Evolutionary conservation across 192 early-diverging fungal genomes (phyloP).

Genomic region (Linnemannia exigua): DNA sequence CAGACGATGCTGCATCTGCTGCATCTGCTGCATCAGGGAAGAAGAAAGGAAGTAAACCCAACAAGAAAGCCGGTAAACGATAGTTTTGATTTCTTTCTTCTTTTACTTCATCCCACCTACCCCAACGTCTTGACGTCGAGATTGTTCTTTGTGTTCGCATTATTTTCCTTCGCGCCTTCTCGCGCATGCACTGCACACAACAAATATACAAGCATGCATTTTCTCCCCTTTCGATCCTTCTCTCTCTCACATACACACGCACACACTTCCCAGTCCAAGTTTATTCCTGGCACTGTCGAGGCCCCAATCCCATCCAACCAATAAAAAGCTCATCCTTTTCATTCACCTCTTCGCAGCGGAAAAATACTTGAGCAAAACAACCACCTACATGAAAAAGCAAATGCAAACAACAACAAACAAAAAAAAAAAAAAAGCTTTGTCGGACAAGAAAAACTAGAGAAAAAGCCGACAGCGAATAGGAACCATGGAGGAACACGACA

Average conservation of each 20-base stretch:
- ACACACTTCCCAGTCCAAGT: neutral
- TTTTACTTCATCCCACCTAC: neutral
- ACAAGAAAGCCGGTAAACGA: slow-evolving; percentile 20
- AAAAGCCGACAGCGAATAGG: neutral
- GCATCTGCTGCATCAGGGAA: slow-evolving; percentile 11
- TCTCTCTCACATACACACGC: no score
- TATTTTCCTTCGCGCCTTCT: no score
- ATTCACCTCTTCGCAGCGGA: neutral
- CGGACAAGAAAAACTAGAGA: neutral
- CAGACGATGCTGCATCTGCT: neutral
- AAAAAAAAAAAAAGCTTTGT: neutral
- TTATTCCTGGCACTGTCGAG: neutral
- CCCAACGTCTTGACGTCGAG: neutral
- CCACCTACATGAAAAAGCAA: neutral
- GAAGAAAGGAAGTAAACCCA: slow-evolving; percentile 21
- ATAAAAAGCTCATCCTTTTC: neutral
- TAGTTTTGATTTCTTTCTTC: neutral
- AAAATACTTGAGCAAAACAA: neutral
- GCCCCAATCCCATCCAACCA: neutral
- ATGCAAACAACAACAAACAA: neutral
- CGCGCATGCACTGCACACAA: neutral
- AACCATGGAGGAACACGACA: neutral
- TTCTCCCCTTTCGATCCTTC: neutral
- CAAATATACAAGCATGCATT: neutral
- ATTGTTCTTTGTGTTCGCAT: neutral